Evolutionary conservation across 129 eudicot genomes (phyloP).

Genomic region (Chrysanthemum makinoi): DNA sequence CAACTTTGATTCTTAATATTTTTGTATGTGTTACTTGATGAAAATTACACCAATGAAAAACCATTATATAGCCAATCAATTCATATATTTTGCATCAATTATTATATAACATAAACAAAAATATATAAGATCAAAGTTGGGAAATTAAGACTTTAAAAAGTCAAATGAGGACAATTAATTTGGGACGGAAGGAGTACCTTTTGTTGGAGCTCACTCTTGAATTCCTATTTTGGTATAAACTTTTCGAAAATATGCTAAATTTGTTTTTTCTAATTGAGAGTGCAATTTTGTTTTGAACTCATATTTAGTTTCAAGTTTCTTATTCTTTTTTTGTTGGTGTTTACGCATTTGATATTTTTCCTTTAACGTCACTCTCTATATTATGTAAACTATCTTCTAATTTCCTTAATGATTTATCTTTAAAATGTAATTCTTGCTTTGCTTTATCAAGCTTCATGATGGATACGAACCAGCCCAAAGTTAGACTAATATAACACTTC

Average conservation of each 20-base stretch:
- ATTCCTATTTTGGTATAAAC: conserved; percentile 67
- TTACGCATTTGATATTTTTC: conserved; percentile 67
- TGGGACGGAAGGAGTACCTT: too few relatives aligned
- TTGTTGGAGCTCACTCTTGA: conserved; percentile 53
- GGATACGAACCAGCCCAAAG: conserved; percentile 1
- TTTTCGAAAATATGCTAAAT: conserved; percentile 65
- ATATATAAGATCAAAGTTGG: too few relatives aligned
- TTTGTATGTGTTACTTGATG: too few relatives aligned
- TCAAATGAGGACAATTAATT: too few relatives aligned
- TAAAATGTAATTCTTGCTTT: conserved; percentile 63
- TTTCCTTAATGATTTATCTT: conserved; percentile 74
- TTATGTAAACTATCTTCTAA: conserved; percentile 83
- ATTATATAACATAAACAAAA: too few relatives aligned
- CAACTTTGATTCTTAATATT: too few relatives aligned
- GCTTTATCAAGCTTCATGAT: conserved; percentile 68
- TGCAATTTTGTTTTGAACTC: conserved; percentile 53
- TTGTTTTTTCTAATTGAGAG: conserved; percentile 70
- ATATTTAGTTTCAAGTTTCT: conserved; percentile 68
- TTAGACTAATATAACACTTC: background rate
- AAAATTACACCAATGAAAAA: too few relatives aligned
- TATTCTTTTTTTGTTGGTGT: conserved; percentile 71
- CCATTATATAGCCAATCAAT: too few relatives aligned
- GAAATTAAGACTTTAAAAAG: too few relatives aligned
- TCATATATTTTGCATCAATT: too few relatives aligned
- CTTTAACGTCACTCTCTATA: conserved; percentile 60